Evolutionary conservation across 805 yeast genomes (phyloP).

Genomic region (Candida sonorensis): DNA sequence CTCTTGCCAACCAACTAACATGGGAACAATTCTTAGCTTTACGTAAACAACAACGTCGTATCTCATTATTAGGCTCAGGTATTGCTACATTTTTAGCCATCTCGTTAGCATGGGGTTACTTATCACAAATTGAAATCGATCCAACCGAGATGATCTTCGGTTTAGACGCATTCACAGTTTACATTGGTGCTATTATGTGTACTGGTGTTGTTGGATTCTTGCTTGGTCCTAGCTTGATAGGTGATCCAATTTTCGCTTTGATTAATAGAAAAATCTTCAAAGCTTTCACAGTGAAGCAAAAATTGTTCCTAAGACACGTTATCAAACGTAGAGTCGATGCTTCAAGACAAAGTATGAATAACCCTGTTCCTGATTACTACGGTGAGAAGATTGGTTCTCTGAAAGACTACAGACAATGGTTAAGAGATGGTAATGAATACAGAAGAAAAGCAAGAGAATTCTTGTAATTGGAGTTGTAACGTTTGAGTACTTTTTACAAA

Average conservation of each 20-base stretch:
- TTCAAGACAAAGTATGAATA: conserved; percentile 77
- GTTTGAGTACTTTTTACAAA: too few relatives aligned
- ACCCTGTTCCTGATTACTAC: conserved; percentile 98
- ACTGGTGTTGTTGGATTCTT: conserved; percentile 75
- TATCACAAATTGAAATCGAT: conserved; percentile 80
- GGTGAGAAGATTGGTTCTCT: conserved; percentile 92
- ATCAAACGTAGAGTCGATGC: conserved; percentile 86
- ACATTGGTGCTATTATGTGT: conserved; percentile 64
- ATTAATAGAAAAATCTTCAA: conserved; percentile 39
- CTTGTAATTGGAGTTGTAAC: conserved; percentile 40
- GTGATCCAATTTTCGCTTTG: conserved; percentile 60
- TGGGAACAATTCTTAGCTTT: conserved; percentile 81
- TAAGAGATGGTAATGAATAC: conserved; percentile 90
- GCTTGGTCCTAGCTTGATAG: conserved; percentile 71
- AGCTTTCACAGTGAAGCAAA: conserved; percentile 55
- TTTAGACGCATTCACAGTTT: conserved; percentile 78
- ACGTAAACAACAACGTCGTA: conserved; percentile 66
- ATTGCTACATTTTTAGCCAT: conserved; percentile 64
- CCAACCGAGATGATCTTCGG: conserved; percentile 87
- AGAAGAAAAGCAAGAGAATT: conserved; percentile 75
- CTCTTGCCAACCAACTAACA: conserved; percentile 30
- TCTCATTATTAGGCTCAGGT: conserved; percentile 62
- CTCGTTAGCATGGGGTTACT: conserved; percentile 60
- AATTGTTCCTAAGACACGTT: conserved; percentile 66
- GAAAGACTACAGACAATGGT: conserved; percentile 88